Percentiles rank a stretch among this genome's conserved stretches.
These are phyloP conservation scores for Jaltomata sinuosa DNA, from an alignment of 257 asterid species.

Conservation along the genomic window DNA sequence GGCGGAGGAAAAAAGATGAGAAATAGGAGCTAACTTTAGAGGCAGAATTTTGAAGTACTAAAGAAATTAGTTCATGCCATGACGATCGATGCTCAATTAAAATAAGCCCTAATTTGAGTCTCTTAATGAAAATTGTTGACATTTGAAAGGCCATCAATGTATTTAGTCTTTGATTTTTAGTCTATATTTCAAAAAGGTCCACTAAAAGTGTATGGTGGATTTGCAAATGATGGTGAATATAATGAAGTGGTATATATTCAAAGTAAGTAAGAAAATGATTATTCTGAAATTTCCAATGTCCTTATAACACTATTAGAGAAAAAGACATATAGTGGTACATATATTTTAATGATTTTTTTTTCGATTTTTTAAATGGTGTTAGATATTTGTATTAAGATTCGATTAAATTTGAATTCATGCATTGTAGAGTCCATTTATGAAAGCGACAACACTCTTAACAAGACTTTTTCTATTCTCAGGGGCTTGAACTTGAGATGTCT, in stretches of 20 bases:
- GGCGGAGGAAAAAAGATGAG: too few species aligned
- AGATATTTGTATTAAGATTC: background rate
- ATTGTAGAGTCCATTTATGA: too few species aligned
- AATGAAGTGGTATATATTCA: background rate
- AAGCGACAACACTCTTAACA: too few species aligned
- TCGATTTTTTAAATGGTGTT: too few species aligned
- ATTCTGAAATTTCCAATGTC: background rate
- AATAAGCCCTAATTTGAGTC: background rate
- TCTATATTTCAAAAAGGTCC: background rate
- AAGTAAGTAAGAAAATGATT: background rate
- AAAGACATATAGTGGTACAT: background rate
- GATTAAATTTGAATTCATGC: background rate
- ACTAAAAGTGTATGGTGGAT: background rate
- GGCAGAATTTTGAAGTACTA: too few species aligned
- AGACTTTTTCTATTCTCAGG: too few species aligned
- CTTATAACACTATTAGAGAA: background rate
- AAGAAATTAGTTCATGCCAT: too few species aligned
- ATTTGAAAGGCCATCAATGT: background rate
- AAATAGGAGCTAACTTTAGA: too few species aligned
- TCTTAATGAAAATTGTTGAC: background rate
- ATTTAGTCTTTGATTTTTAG: background rate
- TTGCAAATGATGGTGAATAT: background rate
- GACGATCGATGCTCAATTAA: too few species aligned
- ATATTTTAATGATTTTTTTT: too few species aligned
- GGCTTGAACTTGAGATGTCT: rapidly evolving